Percentiles rank a stretch among this genome's conserved stretches.
Conservation (phyloP, 352 stramenopile species). For the Phytopythium kandeliae region DNA sequence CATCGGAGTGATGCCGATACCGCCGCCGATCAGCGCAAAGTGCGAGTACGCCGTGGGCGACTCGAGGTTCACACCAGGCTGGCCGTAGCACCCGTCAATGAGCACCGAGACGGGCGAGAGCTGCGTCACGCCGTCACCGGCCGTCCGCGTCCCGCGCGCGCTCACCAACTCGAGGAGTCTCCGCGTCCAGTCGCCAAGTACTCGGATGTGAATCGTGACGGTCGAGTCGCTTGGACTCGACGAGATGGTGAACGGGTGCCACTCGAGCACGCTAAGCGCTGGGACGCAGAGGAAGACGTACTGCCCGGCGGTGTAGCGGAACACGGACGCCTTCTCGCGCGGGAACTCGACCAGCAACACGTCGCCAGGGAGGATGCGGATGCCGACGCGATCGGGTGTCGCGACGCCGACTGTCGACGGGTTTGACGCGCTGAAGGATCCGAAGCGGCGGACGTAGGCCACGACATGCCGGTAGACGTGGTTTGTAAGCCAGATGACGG, state of each 20-base stretch:
- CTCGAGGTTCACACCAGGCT: slow-evolving; percentile 35
- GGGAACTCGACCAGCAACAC: slow-evolving; percentile 47
- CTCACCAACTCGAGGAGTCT: slow-evolving; percentile 31
- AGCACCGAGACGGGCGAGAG: slow-evolving; percentile 20
- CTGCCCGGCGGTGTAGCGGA: slow-evolving; percentile 41
- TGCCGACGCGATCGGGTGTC: slow-evolving; percentile 22
- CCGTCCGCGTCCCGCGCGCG: background rate
- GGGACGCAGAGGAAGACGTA: slow-evolving; percentile 86
- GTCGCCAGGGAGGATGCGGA: slow-evolving; percentile 21
- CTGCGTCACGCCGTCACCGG: background rate
- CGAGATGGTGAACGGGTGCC: slow-evolving; percentile 89
- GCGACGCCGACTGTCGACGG: slow-evolving; percentile 11
- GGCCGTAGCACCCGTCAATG: slow-evolving; percentile 48
- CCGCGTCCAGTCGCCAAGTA: slow-evolving; percentile 58
- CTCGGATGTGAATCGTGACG: slow-evolving; percentile 63
- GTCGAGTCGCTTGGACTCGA: slow-evolving; percentile 61
- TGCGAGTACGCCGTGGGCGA: slow-evolving; percentile 34
- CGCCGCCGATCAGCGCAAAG: slow-evolving; percentile 36
- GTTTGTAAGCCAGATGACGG: slow-evolving; percentile 29
- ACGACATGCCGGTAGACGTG: slow-evolving; percentile 30
- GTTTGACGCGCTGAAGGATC: background rate
- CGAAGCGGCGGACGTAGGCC: slow-evolving; percentile 15
- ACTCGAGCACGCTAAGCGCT: slow-evolving; percentile 53
- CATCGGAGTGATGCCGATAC: slow-evolving; percentile 53
- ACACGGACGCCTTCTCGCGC: slow-evolving; percentile 29